Conservation (phyloP, 1,284 basidiomycete genomes). For the Xanthoconium separans region DNA sequence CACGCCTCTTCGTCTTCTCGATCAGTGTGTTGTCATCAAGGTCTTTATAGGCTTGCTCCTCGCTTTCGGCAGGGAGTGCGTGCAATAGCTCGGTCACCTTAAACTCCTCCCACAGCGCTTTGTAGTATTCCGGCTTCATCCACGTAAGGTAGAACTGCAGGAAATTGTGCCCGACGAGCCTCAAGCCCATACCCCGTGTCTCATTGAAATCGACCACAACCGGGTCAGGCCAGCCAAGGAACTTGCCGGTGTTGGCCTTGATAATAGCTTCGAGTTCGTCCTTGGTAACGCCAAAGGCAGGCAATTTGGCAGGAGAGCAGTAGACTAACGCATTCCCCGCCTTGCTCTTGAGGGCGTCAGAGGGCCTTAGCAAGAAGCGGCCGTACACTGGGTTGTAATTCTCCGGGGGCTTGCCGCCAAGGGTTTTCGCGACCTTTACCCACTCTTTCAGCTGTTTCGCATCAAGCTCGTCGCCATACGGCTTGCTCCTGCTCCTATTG, state of each 20-base stretch:
- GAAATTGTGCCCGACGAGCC: neutral
- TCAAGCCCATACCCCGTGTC: neutral
- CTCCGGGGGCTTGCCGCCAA: neutral
- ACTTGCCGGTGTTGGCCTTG: neutral
- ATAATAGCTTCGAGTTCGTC: neutral
- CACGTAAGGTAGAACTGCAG: neutral
- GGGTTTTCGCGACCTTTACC: neutral
- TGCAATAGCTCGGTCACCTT: neutral
- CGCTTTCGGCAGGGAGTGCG: neutral
- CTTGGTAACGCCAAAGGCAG: neutral
- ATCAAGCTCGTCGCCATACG: neutral
- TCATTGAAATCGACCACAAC: neutral
- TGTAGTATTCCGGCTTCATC: neutral
- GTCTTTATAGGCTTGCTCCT: neutral
- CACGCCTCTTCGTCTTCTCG: neutral
- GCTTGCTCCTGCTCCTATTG: neutral
- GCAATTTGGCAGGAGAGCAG: neutral
- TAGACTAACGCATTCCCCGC: neutral
- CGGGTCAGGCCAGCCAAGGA: neutral
- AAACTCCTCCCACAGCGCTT: neutral
- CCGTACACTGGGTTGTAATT: neutral
- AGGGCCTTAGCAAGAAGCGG: neutral
- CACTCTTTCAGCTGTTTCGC: neutral
- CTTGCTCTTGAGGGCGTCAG: neutral
- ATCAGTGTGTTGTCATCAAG: neutral